A percentile compares a stretch with the other conserved stretches of the same genome.
These are phyloP conservation scores for Metschnikowia similis DNA, from an alignment of 805 yeast genomes.

Conservation along the genomic window DNA sequence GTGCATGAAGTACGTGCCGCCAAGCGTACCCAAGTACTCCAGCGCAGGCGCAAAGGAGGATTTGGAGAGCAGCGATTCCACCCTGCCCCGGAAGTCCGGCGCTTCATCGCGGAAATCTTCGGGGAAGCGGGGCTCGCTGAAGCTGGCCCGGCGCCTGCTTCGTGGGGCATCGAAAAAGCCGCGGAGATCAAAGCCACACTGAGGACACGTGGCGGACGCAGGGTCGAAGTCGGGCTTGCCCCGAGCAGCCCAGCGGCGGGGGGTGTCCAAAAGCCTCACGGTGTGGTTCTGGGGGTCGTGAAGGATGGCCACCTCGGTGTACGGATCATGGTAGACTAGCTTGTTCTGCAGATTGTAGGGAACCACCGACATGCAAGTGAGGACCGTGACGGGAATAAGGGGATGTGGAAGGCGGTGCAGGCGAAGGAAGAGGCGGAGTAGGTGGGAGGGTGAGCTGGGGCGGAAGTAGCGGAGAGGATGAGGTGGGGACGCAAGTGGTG, in stretches of 20 bases:
- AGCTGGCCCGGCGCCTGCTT: neutral
- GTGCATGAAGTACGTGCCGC: constrained; percentile 26
- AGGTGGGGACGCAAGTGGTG: neutral
- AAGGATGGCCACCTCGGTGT: constrained; percentile 30
- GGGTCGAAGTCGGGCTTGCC: neutral
- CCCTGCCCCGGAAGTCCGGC: neutral
- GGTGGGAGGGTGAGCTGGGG: too few species aligned
- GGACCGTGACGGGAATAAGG: neutral
- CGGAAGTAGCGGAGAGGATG: too few species aligned
- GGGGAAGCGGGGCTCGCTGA: neutral
- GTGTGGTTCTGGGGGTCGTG: constrained; percentile 25
- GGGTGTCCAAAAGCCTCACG: neutral
- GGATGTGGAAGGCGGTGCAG: too few species aligned
- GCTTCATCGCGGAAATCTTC: neutral
- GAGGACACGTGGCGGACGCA: constrained; percentile 1
- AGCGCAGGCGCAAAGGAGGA: neutral
- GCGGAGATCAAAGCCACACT: neutral
- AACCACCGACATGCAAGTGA: constrained; percentile 30
- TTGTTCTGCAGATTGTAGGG: constrained; percentile 28
- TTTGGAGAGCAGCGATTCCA: neutral
- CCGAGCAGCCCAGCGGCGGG: neutral
- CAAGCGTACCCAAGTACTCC: constrained; percentile 1
- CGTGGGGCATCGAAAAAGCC: neutral
- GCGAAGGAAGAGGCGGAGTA: too few species aligned
- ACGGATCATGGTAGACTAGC: constrained; percentile 34